phyloP scores from a whole-genome alignment of 2,329 filamentous ascomycete species.

The Trichoderma sp. region DNA sequence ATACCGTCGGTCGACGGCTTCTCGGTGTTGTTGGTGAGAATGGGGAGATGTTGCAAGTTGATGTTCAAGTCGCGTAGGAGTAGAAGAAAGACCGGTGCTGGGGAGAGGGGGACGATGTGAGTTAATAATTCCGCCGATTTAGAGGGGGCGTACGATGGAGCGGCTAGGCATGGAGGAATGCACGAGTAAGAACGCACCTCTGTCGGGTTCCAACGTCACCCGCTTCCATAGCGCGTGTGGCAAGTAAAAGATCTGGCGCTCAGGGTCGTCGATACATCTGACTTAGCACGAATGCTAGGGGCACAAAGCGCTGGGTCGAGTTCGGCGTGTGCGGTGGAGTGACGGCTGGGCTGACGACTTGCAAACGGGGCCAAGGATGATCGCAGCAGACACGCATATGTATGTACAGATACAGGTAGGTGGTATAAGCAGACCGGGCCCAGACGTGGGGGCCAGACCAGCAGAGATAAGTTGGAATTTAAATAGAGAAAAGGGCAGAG shows the following conservation, averaged over 20 bases:
- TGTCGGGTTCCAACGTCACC: constrained; percentile 41
- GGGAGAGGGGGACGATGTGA: constrained; percentile 29
- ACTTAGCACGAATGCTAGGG: constrained; percentile 30
- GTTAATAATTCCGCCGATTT: constrained; percentile 25
- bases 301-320: constrained; percentile 23
- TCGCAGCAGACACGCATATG: constrained; percentile 21
- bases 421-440: constrained; percentile 8
- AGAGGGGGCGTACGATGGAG: constrained; percentile 23
- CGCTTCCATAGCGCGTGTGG: constrained; percentile 44
- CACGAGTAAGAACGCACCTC: constrained; percentile 37
- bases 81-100: constrained; percentile 31
- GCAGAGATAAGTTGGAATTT: constrained; percentile 15
- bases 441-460: not conserved
- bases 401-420: not conserved
- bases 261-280: constrained; percentile 42
- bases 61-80: constrained; percentile 29
- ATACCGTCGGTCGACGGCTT: constrained; percentile 34
- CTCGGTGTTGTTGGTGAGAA: constrained; percentile 28
- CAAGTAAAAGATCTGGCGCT: constrained; percentile 39
- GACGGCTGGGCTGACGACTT: constrained; percentile 19
- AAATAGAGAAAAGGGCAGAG: constrained; percentile 19
- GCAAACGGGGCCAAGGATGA: constrained; percentile 20
- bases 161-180: constrained; percentile 29
- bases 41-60: constrained; percentile 30
- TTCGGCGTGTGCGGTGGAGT: constrained; percentile 22